A percentile compares a stretch with the other conserved stretches of the same genome.
phyloP scores from a whole-genome alignment of 176 grass and related monocot species.

The Eleusine indica region DNA sequence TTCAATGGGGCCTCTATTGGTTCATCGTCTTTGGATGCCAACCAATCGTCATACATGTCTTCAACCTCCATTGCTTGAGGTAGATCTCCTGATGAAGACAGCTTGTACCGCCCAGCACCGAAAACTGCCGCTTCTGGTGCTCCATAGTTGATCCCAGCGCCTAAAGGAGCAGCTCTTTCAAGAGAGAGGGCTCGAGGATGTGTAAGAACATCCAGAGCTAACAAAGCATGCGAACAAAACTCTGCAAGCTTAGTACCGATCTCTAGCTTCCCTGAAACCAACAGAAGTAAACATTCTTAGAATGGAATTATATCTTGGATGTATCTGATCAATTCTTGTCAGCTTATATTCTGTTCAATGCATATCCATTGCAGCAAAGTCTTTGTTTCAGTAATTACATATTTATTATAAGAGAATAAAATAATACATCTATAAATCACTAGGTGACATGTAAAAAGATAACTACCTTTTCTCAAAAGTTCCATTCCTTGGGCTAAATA shows the following conservation, averaged over 20 bases:
- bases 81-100: constrained; percentile 25
- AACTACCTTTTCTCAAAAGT: constrained; percentile 79
- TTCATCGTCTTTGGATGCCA: constrained; percentile 50
- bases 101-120: constrained; percentile 10
- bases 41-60: constrained; percentile 59
- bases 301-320: neutral
- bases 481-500: constrained; percentile 75
- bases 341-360: constrained; percentile 4
- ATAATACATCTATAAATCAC: neutral
- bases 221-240: constrained; percentile 65
- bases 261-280: constrained; percentile 78
- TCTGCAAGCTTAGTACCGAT: constrained; percentile 58
- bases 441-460: constrained; percentile 15
- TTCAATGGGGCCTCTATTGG: constrained; percentile 17
- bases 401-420: constrained; percentile 7
- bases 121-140: constrained; percentile 32
- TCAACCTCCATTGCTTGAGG: constrained; percentile 43
- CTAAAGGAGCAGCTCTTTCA: constrained; percentile 38
- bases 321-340: neutral
- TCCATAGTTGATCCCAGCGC: constrained; percentile 26
- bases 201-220: constrained; percentile 81
- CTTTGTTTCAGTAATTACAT: constrained; percentile 13
- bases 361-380: constrained; percentile 4
- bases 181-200: constrained; percentile 77
- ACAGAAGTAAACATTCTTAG: constrained; percentile 27